Evolutionary conservation across 1,284 basidiomycete genomes (phyloP).

Genomic region (Rhodotorula mucilaginosa): DNA sequence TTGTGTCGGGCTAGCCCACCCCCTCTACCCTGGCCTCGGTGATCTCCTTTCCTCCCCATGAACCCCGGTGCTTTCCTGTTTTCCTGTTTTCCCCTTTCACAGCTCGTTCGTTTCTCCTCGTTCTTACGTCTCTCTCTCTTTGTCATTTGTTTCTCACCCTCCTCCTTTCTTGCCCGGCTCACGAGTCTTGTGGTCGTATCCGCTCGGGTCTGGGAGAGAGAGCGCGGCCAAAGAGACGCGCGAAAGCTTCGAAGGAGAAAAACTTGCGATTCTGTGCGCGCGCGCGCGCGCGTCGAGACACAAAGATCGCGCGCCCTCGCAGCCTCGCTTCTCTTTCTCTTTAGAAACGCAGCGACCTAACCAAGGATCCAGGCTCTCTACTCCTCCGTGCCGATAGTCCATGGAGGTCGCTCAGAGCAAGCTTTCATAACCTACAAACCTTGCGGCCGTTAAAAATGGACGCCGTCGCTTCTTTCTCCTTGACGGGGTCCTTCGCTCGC

Average conservation of each 20-base stretch:
- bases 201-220: background rate
- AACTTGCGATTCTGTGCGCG: background rate
- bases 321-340: background rate
- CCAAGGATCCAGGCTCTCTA: slow-evolving; percentile 4
- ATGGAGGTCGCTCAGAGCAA: slow-evolving; percentile 7
- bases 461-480: background rate
- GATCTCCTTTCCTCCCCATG: no score
- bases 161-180: background rate
- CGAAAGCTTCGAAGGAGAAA: background rate
- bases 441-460: background rate
- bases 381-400: background rate
- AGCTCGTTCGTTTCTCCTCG: background rate
- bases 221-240: background rate
- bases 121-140: background rate
- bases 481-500: slow-evolving; percentile 2
- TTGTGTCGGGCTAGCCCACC: no score
- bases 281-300: background rate
- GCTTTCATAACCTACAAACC: background rate
- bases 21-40: no score
- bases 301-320: background rate
- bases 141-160: slow-evolving; percentile 3
- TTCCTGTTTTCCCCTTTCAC: background rate
- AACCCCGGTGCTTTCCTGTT: background rate
- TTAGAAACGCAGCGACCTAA: background rate
- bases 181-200: background rate